These are phyloP conservation scores for Mycosphaerella arachidis DNA, from an alignment of 2,329 filamentous ascomycete species.

Conservation along the genomic window DNA sequence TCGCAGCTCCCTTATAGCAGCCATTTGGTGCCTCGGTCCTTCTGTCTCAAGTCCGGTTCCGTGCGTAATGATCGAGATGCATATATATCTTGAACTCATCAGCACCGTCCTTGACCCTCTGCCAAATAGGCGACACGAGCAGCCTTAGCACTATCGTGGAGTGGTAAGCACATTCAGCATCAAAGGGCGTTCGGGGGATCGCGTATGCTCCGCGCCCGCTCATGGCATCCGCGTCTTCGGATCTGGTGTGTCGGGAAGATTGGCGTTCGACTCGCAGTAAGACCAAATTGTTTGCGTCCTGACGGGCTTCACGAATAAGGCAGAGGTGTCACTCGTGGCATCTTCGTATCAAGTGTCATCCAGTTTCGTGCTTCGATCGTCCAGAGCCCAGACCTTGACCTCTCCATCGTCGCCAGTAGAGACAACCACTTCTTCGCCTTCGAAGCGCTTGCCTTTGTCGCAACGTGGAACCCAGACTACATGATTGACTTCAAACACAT, in stretches of 20 bases:
- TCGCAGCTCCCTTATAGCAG: no score
- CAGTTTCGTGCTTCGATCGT: conserved; percentile 15
- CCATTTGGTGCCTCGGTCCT: no score
- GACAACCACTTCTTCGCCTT: conserved; percentile 76
- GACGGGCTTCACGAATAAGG: background rate
- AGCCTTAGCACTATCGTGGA: background rate
- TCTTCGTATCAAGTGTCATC: background rate
- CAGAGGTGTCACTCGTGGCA: no score
- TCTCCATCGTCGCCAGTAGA: conserved; percentile 90
- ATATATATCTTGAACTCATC: background rate
- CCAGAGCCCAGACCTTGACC: conserved; percentile 74
- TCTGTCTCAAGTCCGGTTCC: no score
- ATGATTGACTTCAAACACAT: conserved; percentile 92
- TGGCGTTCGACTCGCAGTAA: background rate
- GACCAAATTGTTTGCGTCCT: background rate
- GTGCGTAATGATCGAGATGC: no score
- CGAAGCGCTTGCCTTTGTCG: conserved; percentile 58
- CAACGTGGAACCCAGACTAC: conserved; percentile 78
- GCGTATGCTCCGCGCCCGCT: background rate
- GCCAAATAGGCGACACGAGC: background rate
- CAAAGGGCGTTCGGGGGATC: background rate
- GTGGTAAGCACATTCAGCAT: background rate
- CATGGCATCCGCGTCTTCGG: background rate
- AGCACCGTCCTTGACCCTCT: background rate
- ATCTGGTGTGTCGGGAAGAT: background rate